phyloP scores from a whole-genome alignment of 345 rosid genomes.

The Brassica rapa region DNA sequence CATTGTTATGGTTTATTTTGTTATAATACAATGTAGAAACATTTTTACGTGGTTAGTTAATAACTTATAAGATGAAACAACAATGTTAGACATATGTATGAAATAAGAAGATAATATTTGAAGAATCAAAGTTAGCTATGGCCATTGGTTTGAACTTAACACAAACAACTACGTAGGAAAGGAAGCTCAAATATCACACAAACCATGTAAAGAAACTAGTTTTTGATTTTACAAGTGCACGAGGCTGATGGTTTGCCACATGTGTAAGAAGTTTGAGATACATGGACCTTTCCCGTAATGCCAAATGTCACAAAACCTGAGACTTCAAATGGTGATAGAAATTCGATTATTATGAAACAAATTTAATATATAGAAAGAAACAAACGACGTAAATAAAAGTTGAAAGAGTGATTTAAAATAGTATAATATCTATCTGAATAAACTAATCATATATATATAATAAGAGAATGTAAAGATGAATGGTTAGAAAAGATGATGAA shows the following conservation, averaged over 20 bases:
- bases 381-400: neutral
- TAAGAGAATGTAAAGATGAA: neutral
- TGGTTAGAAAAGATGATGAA: neutral
- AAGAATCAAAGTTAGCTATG: constrained; percentile 30
- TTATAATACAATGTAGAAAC: neutral
- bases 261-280: constrained; percentile 12
- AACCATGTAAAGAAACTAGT: neutral
- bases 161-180: neutral
- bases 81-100: neutral
- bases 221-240: constrained; percentile 6
- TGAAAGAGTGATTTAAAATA: too few relatives aligned
- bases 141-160: constrained; percentile 22
- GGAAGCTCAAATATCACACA: constrained; percentile 5
- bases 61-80: neutral
- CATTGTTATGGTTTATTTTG: neutral
- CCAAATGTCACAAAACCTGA: constrained; percentile 16
- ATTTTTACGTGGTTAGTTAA: neutral
- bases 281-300: constrained; percentile 1
- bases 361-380: neutral
- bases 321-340: constrained; percentile 10
- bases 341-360: neutral
- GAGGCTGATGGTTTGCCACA: constrained; percentile 28
- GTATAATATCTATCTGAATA: neutral
- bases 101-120: constrained; percentile 3
- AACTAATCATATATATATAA: neutral